A percentile compares a stretch with the other conserved stretches of the same genome.
Conservation (phyloP, 805 yeast species). For the Yarrowia bubula region DNA sequence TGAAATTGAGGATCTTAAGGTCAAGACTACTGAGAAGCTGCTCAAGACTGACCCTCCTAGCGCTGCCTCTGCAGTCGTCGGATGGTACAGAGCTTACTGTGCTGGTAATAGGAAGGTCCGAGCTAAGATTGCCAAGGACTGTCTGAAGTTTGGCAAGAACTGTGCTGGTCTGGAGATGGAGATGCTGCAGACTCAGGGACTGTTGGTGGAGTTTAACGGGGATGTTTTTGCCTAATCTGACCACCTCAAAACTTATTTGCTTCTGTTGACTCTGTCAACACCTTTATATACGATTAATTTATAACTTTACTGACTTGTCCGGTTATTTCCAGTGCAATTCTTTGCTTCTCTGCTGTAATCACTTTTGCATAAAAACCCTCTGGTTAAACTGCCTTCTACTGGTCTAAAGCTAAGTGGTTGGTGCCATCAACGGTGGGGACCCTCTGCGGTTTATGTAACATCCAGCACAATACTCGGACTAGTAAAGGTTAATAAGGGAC, state of each 20-base stretch:
- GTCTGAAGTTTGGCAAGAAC: not conserved
- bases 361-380: no score
- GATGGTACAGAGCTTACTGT: constrained; percentile 25
- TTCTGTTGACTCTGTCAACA: not conserved
- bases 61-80: constrained; percentile 1
- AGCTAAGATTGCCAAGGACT: constrained; percentile 15
- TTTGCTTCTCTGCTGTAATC: no score
- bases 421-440: no score
- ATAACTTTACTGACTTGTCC: not conserved
- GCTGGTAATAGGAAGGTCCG: constrained; percentile 12
- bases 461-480: no score
- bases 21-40: constrained; percentile 14
- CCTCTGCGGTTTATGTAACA: no score
- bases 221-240: not conserved
- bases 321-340: no score
- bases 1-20: constrained; percentile 11
- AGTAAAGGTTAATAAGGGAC: no score
- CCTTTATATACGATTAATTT: not conserved
- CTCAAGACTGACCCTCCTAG: not conserved
- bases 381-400: no score
- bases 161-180: constrained; percentile 14
- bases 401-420: no score
- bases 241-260: not conserved
- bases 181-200: constrained; percentile 16
- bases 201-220: constrained; percentile 1